A percentile compares a stretch with the other conserved stretches of the same genome.
Conservation (phyloP, 2,329 filamentous ascomycete species). For the Lachnellula hyalina region DNA sequence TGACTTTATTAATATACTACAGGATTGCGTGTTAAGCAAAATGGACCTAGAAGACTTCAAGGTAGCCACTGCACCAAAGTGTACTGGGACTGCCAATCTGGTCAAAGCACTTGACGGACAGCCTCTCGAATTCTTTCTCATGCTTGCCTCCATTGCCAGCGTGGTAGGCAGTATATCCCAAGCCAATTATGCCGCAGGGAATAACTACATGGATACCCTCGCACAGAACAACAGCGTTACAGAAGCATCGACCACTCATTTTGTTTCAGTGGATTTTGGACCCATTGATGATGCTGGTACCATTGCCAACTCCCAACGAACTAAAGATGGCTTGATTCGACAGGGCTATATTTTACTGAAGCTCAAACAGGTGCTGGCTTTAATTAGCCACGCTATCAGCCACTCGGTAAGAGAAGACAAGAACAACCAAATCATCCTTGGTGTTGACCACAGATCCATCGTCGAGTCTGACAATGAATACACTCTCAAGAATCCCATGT, state of each 20-base stretch:
- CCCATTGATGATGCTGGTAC: conserved; percentile 17
- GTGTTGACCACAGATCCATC: conserved; percentile 4
- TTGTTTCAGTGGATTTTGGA: conserved; percentile 22
- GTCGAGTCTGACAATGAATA: conserved; percentile 2
- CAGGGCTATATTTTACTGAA: conserved; percentile 16
- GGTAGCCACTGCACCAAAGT: conserved; percentile 10
- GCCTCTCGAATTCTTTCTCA: conserved; percentile 9
- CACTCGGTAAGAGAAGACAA: conserved; percentile 14
- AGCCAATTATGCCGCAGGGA: conserved; percentile 21
- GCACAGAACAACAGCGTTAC: conserved; percentile 3
- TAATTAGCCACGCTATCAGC: conserved; percentile 23
- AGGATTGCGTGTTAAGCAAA: conserved; percentile 12
- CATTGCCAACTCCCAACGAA: conserved; percentile 6
- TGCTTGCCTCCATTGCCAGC: conserved; percentile 33
- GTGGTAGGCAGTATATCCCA: conserved; percentile 9
- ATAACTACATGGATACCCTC: conserved; percentile 22
- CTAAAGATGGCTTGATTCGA: conserved; percentile 7
- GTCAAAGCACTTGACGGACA: conserved; percentile 2
- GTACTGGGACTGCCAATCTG: conserved; percentile 12
- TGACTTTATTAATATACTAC: background rate
- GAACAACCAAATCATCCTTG: conserved; percentile 12
- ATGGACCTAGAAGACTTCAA: conserved; percentile 14
- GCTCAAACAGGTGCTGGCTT: conserved; percentile 21
- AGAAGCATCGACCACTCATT: conserved; percentile 1
- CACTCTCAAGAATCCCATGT: conserved; percentile 6